phyloP scores from a whole-genome alignment of 2,329 filamentous ascomycete species.

The Didymella sp. region DNA sequence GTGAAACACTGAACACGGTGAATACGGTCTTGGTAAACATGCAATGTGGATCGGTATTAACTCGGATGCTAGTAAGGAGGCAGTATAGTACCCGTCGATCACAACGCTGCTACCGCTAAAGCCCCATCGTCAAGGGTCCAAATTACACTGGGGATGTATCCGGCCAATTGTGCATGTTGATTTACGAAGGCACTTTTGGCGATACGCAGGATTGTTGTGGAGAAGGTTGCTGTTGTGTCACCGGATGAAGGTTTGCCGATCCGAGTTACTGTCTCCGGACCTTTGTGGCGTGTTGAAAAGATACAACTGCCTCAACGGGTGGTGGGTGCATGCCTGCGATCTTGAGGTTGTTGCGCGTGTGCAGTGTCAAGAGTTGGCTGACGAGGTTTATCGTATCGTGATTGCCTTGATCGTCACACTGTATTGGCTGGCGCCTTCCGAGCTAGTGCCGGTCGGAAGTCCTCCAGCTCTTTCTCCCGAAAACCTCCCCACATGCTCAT shows the following conservation, averaged over 20 bases:
- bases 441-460: neutral
- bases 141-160: neutral
- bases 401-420: neutral
- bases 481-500: neutral
- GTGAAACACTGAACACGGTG: conserved; percentile 14
- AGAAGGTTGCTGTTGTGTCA: neutral
- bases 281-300: neutral
- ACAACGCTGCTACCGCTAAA: conserved; percentile 6
- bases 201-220: neutral
- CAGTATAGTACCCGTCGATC: conserved; percentile 18
- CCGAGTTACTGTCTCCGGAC: neutral
- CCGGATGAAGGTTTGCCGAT: neutral
- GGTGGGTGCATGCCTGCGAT: neutral
- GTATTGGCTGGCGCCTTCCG: neutral
- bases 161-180: conserved; percentile 2
- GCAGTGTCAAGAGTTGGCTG: neutral
- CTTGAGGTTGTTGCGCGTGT: neutral
- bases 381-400: neutral
- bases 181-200: neutral
- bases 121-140: conserved; percentile 2
- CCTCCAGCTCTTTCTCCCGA: neutral
- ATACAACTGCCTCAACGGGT: neutral
- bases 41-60: conserved; percentile 7
- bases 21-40: conserved; percentile 20
- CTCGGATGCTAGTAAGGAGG: neutral